These are phyloP conservation scores for Phytophthora foliorum DNA, from an alignment of 352 stramenopile species.

Conservation along the genomic window DNA sequence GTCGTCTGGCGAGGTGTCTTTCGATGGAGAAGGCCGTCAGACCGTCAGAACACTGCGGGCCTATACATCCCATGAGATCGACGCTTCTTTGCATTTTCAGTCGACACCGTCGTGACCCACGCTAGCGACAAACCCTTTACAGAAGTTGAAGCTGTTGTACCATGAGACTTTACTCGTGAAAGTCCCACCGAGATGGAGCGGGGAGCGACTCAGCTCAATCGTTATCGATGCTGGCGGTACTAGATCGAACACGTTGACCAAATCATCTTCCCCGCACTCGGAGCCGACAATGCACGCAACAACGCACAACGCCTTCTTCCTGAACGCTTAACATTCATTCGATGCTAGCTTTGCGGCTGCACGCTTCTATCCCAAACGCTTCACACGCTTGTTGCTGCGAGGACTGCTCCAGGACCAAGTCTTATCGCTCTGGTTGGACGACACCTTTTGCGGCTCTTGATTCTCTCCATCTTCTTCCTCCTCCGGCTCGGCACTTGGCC, in stretches of 20 bases:
- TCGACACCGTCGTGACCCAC: slow-evolving; percentile 11
- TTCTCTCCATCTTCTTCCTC: slow-evolving; percentile 28
- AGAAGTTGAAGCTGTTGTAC: slow-evolving; percentile 1
- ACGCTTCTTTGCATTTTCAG: slow-evolving; percentile 17
- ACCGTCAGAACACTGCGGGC: slow-evolving; percentile 12
- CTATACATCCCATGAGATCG: slow-evolving; percentile 33
- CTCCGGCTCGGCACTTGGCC: slow-evolving; percentile 18
- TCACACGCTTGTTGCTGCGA: slow-evolving; percentile 32
- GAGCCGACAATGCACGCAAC: no score
- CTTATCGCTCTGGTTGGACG: slow-evolving; percentile 14
- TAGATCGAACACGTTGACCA: not conserved
- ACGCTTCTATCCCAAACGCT: slow-evolving; percentile 21
- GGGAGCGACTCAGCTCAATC: no score
- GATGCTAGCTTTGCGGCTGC: not conserved
- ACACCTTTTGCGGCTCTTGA: slow-evolving; percentile 43
- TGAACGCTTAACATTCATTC: slow-evolving; percentile 2
- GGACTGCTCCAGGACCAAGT: slow-evolving; percentile 16
- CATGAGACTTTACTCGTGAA: not conserved
- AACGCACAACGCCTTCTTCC: not conserved
- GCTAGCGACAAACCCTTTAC: not conserved
- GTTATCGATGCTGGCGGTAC: no score
- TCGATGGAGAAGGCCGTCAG: slow-evolving; percentile 5
- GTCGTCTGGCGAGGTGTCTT: not conserved
- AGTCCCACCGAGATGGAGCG: not conserved
- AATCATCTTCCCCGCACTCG: not conserved